Evolutionary conservation across 163 green algal species (phyloP), one percentile per base, ranked within the genome.

Genomic region (Scenedesmus sp.): DNA sequence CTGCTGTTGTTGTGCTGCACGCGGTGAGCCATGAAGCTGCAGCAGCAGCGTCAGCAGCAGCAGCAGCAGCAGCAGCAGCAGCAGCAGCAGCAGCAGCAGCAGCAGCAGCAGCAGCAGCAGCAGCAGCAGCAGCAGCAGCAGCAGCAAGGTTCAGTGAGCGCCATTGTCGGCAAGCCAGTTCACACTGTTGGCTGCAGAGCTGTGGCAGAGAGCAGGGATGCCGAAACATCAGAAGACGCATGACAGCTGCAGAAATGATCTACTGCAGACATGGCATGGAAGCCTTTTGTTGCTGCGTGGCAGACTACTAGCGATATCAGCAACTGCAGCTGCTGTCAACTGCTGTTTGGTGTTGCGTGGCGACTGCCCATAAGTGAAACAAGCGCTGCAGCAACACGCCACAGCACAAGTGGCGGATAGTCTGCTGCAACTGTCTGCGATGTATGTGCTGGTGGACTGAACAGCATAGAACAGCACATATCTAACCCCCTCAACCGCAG

Each of bases 1-100:
- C 95, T 87, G 56, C 92, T 93, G 94, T 97, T 96, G 94, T 98
- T 96, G 93, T 98, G 95, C 91, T 96, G 94, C 74, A 97, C 95
- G 2, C 95, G 87, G 84, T 95, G 96, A 3, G 92, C 94, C 57
- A 92, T 88, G 93, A 97, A 96, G 7, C 87, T 91, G 64, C 54
- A 94, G 60, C 84, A 94, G 57, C 20, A 94, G 57, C 34, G 34
- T 46, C 34, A 46, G 34, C 34, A 46, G 34, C 34, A 46, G 34
- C 34, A 74, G 92, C 74, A 20, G 86, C 93, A 89, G 87, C 73
- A 85, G 81, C 76, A 95, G 86, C 52, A 92, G 56, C 16, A 91
- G 81, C 16, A n/a, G n/a, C n/a, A n/a, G n/a, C n/a, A n/a, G n/a
- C n/a, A n/a, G n/a, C n/a, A n/a, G n/a, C n/a, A n/a, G n/a, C n/a